A percentile compares a stretch with the other conserved stretches of the same genome.
Evolutionary conservation across 768 basidiomycete species (phyloP).

Genomic region (Pleurotus ostreatus): DNA sequence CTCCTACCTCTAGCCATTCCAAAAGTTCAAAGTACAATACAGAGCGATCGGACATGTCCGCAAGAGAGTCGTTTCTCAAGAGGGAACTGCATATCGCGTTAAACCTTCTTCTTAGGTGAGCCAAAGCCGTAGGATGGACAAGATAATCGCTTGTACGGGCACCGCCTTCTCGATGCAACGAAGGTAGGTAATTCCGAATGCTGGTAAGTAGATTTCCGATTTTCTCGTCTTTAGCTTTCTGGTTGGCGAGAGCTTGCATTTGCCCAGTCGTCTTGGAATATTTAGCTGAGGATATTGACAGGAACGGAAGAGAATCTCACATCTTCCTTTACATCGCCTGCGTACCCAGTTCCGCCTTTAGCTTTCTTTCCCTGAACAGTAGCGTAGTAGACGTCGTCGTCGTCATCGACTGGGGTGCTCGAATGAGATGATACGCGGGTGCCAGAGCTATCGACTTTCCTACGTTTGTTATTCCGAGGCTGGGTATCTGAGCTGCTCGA

Average conservation of each 20-base stretch:
- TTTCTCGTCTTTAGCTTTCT: slow-evolving; percentile 68
- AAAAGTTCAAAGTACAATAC: slow-evolving; percentile 86
- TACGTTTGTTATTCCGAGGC: slow-evolving; percentile 38
- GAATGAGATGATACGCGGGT: slow-evolving; percentile 8
- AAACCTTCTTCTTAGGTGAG: slow-evolving; percentile 88
- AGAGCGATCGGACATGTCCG: slow-evolving; percentile 89
- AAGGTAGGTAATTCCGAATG: slow-evolving; percentile 83
- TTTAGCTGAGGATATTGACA: background rate
- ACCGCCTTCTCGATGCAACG: slow-evolving; percentile 69
- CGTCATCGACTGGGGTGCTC: slow-evolving; percentile 37
- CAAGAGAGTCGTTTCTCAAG: slow-evolving; percentile 85
- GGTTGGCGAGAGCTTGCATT: slow-evolving; percentile 69
- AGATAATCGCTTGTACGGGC: slow-evolving; percentile 85
- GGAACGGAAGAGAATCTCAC: slow-evolving; percentile 41
- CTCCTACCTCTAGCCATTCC: slow-evolving; percentile 83
- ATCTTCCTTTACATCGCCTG: slow-evolving; percentile 79
- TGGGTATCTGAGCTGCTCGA: slow-evolving; percentile 28
- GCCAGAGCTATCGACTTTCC: slow-evolving; percentile 31
- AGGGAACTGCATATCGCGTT: slow-evolving; percentile 84
- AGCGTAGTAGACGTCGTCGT: slow-evolving; percentile 47
- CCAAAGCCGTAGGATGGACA: slow-evolving; percentile 87
- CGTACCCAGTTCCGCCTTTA: slow-evolving; percentile 85
- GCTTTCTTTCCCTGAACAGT: slow-evolving; percentile 52
- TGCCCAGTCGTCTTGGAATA: slow-evolving; percentile 69
- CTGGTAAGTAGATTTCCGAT: slow-evolving; percentile 63